Percentiles rank a stretch among this genome's conserved stretches.
Evolutionary conservation across 257 asterid genomes (phyloP).

Genomic region (Jasminum sambac): DNA sequence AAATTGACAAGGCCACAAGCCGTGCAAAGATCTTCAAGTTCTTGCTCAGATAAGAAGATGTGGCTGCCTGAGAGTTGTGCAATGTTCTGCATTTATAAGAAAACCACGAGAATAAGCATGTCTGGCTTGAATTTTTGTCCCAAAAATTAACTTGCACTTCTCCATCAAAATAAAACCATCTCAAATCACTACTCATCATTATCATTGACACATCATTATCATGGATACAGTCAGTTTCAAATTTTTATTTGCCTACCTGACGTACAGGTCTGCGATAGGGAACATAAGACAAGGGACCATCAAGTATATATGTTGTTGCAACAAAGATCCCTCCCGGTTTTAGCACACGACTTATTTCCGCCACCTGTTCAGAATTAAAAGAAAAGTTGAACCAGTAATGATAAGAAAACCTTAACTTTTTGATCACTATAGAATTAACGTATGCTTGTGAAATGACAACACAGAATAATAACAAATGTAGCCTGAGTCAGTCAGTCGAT

Average conservation of each 20-base stretch:
- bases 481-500: not conserved
- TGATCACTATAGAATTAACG: not conserved
- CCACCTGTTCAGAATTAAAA: conserved; percentile 50
- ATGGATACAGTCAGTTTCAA: not conserved
- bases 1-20: conserved; percentile 69
- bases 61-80: conserved; percentile 71
- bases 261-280: conserved; percentile 62
- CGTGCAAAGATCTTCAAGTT: conserved; percentile 71
- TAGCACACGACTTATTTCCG: conserved; percentile 82
- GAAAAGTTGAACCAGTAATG: not conserved
- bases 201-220: too few relatives aligned
- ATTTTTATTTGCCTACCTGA: conserved; percentile 37
- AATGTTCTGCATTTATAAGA: conserved; percentile 38
- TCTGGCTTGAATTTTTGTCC: too few relatives aligned
- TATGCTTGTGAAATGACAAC: not conserved
- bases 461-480: not conserved
- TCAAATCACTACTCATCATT: too few relatives aligned
- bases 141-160: too few relatives aligned
- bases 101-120: not conserved
- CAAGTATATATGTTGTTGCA: conserved; percentile 72
- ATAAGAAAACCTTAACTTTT: not conserved
- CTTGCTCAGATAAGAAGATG: conserved; percentile 53
- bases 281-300: conserved; percentile 53
- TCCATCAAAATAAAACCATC: too few relatives aligned
- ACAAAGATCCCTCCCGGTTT: conserved; percentile 84